Conservation (phyloP, 192 early-diverging fungal genomes). For the Umbelopsis sp. region DNA sequence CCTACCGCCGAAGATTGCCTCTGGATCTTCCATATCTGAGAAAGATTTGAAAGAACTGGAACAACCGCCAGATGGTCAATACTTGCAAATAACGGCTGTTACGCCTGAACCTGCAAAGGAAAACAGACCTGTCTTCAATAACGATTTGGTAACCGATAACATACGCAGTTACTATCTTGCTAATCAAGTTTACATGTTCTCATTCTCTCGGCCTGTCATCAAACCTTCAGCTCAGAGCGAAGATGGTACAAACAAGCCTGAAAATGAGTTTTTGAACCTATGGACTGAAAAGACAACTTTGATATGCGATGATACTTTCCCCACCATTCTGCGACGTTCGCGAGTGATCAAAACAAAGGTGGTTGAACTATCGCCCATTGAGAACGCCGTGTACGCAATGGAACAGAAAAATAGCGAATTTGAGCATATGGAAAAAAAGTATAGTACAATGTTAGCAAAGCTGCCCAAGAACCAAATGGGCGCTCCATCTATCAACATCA, state of each 20-base stretch:
- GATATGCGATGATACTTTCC: slow-evolving; percentile 67
- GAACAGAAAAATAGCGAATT: slow-evolving; percentile 70
- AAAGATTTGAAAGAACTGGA: slow-evolving; percentile 50
- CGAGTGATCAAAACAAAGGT: slow-evolving; percentile 55
- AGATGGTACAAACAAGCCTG: slow-evolving; percentile 45
- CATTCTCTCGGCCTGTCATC: slow-evolving; percentile 65
- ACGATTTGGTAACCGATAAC: slow-evolving; percentile 46
- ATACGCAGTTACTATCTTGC: slow-evolving; percentile 65
- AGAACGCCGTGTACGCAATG: slow-evolving; percentile 76
- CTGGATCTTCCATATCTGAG: slow-evolving; percentile 30
- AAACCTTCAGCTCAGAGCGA: slow-evolving; percentile 19
- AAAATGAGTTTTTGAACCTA: slow-evolving; percentile 70
- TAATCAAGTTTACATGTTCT: slow-evolving; percentile 69
- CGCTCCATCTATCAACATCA: slow-evolving; percentile 49
- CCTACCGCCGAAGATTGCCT: slow-evolving; percentile 45
- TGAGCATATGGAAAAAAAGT: slow-evolving; percentile 53
- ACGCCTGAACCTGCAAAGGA: slow-evolving; percentile 57
- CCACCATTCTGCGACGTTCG: slow-evolving; percentile 60
- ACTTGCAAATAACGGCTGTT: slow-evolving; percentile 71
- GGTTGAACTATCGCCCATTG: slow-evolving; percentile 70
- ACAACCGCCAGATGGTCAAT: slow-evolving; percentile 47
- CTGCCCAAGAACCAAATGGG: not conserved
- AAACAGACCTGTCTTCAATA: slow-evolving; percentile 15
- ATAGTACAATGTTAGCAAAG: slow-evolving; percentile 37
- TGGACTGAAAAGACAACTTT: slow-evolving; percentile 79